Evolutionary conservation across 805 yeast species (phyloP).

Genomic region (Diddensiella caesifluorescens): DNA sequence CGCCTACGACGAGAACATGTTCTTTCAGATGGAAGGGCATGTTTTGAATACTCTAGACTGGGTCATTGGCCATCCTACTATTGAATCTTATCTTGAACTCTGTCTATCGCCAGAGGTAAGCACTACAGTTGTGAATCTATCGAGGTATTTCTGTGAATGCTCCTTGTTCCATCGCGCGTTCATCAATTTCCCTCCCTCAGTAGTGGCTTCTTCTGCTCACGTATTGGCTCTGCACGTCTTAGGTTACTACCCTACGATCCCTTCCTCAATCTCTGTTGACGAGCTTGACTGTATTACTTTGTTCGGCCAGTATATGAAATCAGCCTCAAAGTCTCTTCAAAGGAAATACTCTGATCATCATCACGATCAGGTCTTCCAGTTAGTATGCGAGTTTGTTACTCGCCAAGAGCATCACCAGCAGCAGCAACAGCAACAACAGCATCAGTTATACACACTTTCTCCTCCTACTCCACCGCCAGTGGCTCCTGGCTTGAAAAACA

Average conservation of each 20-base stretch:
- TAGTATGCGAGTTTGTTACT: slow-evolving; percentile 30
- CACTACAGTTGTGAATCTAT: slow-evolving; percentile 22
- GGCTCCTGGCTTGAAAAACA: slow-evolving; percentile 11
- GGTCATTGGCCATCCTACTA: slow-evolving; percentile 62
- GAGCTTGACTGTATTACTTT: slow-evolving; percentile 32
- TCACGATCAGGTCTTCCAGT: slow-evolving; percentile 30
- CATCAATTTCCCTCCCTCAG: slow-evolving; percentile 29
- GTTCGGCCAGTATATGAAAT: slow-evolving; percentile 32
- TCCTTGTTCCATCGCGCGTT: slow-evolving; percentile 33
- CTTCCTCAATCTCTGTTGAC: slow-evolving; percentile 15
- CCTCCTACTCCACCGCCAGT: slow-evolving; percentile 24
- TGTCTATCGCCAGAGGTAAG: slow-evolving; percentile 18
- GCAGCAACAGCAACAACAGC: slow-evolving; percentile 25
- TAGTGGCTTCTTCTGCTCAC: slow-evolving; percentile 34
- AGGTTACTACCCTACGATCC: slow-evolving; percentile 16
- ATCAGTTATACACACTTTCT: slow-evolving; percentile 7
- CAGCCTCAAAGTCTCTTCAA: slow-evolving; percentile 34
- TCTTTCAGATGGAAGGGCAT: slow-evolving; percentile 74
- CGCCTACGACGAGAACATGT: slow-evolving; percentile 55
- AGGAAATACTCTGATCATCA: slow-evolving; percentile 35
- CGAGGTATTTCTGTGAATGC: slow-evolving; percentile 36
- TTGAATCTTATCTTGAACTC: slow-evolving; percentile 40
- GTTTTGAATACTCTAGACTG: slow-evolving; percentile 65
- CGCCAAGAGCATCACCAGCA: slow-evolving; percentile 25
- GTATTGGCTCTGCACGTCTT: slow-evolving; percentile 22